Base-by-base conservation (phyloP, 1,284 basidiomycete genomes). In the Ustilago bromivora region DNA sequence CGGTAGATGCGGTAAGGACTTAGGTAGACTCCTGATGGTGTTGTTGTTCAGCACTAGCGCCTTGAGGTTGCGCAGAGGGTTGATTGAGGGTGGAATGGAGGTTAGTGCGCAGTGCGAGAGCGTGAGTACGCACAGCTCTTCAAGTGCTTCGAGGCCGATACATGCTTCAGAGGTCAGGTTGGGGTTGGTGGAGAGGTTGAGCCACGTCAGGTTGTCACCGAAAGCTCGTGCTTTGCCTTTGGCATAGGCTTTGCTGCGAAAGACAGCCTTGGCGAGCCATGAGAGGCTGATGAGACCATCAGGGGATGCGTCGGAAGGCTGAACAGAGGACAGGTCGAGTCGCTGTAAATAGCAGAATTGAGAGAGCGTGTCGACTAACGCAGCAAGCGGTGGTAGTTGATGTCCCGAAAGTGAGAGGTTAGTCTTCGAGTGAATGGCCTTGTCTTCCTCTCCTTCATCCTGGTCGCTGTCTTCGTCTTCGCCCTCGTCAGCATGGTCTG, bases 1-100 rank as follows among this genome's bases (percentile, higher is more conserved):
- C 0, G 84, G 81, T 17, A 85, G 55, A 35, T 80, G 71, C 4
- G 84, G 84, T 28, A 85, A 72, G 1, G 66, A 32, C 3, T 38
- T 31, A 0, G 80, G 68, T 1, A 82, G 54, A 19, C 55, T 36
- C 3, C 40, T 32, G 54, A 85, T 64, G 3, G 46, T 40, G 47
- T 85, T 85, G 61, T 84, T 71, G 58, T 71, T 79, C 19, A 85
- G 73, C 5, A 85, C 78, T 5, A 85, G 77, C 6, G 84, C 84
- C 47, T 76, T 75, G 47, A 85, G 79, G 8, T 66, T 67, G 31
- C 60, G 56, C 19, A 83, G 41, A 9, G 76, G 68, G 1, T 51
- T 41, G 49, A 84, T 57, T 31, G 70, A 63, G 4, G 70, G 61
- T 0, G 83, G 83, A 0, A 81, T 35, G 0, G 54, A 10, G 31